A percentile compares a stretch with the other conserved stretches of the same genome.
Conservation (phyloP, 768 basidiomycete species). For the Leccinum longicurvipes region DNA sequence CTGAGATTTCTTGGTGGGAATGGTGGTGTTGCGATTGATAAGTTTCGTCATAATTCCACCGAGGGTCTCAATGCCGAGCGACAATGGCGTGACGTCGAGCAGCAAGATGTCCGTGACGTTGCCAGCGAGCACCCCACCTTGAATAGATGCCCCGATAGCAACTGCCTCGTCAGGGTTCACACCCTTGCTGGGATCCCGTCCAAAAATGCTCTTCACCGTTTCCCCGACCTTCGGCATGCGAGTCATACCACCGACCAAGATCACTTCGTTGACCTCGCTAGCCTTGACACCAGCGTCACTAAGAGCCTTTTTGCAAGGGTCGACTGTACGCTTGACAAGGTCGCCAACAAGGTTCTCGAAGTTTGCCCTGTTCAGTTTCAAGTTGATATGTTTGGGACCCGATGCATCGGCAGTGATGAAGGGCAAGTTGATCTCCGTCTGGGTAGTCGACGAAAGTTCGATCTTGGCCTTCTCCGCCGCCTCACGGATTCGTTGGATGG, state of each 20-base stretch:
- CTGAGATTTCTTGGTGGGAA: conserved; percentile 99
- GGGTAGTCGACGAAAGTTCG: conserved; percentile 88
- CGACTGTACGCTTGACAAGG: conserved; percentile 85
- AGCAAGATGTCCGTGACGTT: conserved; percentile 95
- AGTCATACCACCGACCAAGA: conserved; percentile 97
- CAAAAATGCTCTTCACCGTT: conserved; percentile 84
- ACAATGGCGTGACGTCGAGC: conserved; percentile 93
- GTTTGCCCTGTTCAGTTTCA: conserved; percentile 81
- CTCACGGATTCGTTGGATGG: conserved; percentile 97
- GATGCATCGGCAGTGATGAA: conserved; percentile 96
- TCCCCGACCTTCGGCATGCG: conserved; percentile 96
- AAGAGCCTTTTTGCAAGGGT: conserved; percentile 98
- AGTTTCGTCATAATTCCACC: conserved; percentile 99
- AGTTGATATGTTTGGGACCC: conserved; percentile 97
- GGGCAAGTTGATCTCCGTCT: conserved; percentile 96
- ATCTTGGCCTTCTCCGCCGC: conserved; percentile 99
- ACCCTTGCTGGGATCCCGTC: conserved; percentile 96
- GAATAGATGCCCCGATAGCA: conserved; percentile 96
- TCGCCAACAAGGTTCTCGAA: conserved; percentile 84
- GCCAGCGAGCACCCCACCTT: conserved; percentile 96
- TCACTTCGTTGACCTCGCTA: conserved; percentile 92
- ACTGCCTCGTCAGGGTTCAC: conserved; percentile 99
- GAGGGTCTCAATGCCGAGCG: conserved; percentile 93
- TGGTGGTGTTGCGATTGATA: conserved; percentile 97
- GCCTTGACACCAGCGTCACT: conserved; percentile 89